Conservation (phyloP, 129 eudicot species). For the Tanacetum coccineum region DNA sequence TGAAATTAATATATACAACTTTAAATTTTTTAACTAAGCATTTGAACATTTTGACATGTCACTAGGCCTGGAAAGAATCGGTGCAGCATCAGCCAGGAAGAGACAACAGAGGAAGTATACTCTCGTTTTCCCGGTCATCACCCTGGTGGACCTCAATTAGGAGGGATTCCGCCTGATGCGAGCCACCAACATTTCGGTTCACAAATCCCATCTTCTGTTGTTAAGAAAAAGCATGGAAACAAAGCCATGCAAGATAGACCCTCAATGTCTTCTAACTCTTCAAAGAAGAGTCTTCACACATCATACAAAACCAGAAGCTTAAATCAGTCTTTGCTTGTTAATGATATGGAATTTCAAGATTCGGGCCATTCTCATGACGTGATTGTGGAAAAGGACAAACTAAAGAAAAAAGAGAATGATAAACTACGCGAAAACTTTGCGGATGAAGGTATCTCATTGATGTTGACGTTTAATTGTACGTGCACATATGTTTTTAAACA, state of each 20-base stretch:
- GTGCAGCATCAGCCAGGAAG: constrained; percentile 74
- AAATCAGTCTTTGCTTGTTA: constrained; percentile 39
- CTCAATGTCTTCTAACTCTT: constrained; percentile 40
- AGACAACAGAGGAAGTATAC: constrained; percentile 44
- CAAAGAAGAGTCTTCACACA: constrained; percentile 46
- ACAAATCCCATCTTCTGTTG: constrained; percentile 29
- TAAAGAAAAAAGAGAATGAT: constrained; percentile 35
- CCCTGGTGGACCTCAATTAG: constrained; percentile 34
- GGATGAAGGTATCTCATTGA: constrained; percentile 51
- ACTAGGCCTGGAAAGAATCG: constrained; percentile 89
- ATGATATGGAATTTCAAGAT: constrained; percentile 46
- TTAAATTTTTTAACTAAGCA: not conserved
- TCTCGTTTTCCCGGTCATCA: constrained; percentile 36
- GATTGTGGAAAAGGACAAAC: constrained; percentile 36
- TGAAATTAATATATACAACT: constrained; percentile 4
- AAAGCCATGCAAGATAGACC: constrained; percentile 39
- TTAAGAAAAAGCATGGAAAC: constrained; percentile 45
- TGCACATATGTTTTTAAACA: not conserved
- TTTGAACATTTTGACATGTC: constrained; percentile 21
- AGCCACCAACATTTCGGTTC: constrained; percentile 28
- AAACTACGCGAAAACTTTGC: constrained; percentile 24
- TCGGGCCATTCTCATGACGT: constrained; percentile 37
- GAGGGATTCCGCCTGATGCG: constrained; percentile 30
- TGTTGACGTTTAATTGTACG: constrained; percentile 4
- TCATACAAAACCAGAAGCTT: constrained; percentile 40